These are phyloP conservation scores for Allium cepa DNA, from an alignment of 106 monocot species.

Conservation along the genomic window DNA sequence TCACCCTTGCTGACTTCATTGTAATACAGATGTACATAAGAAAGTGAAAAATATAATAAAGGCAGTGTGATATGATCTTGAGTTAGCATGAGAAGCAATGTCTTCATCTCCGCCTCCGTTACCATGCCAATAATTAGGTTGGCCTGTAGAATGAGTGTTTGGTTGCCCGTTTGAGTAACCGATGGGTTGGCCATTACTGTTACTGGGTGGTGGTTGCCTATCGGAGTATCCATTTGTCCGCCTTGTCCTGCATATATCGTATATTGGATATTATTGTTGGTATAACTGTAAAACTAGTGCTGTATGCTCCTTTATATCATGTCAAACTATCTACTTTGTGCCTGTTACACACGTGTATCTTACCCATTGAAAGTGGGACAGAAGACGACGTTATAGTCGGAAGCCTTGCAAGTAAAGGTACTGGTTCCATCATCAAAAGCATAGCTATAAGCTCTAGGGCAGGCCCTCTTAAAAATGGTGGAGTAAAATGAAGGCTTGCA, in stretches of 20 bases:
- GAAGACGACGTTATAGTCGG: conserved; percentile 62
- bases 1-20: background rate
- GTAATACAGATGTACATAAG: background rate
- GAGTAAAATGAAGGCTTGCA: conserved; percentile 69
- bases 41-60: background rate
- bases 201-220: background rate
- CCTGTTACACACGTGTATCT: background rate
- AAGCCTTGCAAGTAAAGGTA: conserved; percentile 74
- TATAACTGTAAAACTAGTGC: background rate
- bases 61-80: background rate
- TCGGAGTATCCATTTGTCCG: background rate
- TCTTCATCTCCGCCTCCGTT: conserved; percentile 5
- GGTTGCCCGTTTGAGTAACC: background rate
- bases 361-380: conserved; percentile 45
- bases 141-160: conserved; percentile 4
- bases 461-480: conserved; percentile 58
- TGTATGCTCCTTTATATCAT: background rate
- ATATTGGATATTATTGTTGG: background rate
- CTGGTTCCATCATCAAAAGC: conserved; percentile 72
- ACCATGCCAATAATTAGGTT: conserved; percentile 1
- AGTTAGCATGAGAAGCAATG: conserved; percentile 11
- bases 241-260: background rate
- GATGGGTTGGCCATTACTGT: background rate
- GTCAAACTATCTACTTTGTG: background rate
- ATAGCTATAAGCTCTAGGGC: conserved; percentile 82